Conservation (phyloP, 1,284 basidiomycete genomes). For the Fomitopsis betulina region DNA sequence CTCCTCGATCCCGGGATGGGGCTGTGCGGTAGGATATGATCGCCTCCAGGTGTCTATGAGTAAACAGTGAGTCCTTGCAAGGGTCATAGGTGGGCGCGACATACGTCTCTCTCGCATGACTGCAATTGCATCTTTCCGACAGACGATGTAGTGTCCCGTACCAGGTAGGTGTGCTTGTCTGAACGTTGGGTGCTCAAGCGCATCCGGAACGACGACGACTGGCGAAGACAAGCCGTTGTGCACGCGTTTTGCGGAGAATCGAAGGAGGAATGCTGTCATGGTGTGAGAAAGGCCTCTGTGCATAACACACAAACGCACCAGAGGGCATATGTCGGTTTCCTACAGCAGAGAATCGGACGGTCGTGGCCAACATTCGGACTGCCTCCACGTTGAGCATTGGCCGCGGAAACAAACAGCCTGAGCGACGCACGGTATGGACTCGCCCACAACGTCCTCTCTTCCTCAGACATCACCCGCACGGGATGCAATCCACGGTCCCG, state of each 20-base stretch:
- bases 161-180: slow-evolving; percentile 37
- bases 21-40: slow-evolving; percentile 24
- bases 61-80: background rate
- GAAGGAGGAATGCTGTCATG: slow-evolving; percentile 58
- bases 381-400: background rate
- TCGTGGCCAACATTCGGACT: slow-evolving; percentile 72
- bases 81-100: slow-evolving; percentile 6
- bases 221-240: slow-evolving; percentile 19
- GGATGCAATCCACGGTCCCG: slow-evolving; percentile 24
- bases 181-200: slow-evolving; percentile 62
- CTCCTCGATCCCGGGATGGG: slow-evolving; percentile 30
- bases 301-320: slow-evolving; percentile 34
- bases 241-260: slow-evolving; percentile 46
- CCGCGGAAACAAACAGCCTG: background rate
- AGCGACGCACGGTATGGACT: slow-evolving; percentile 65
- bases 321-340: slow-evolving; percentile 50
- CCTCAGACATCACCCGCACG: slow-evolving; percentile 51
- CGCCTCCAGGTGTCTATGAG: slow-evolving; percentile 5
- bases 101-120: slow-evolving; percentile 31
- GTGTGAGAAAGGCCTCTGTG: background rate
- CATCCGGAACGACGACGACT: slow-evolving; percentile 52
- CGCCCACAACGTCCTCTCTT: slow-evolving; percentile 64
- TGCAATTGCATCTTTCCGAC: slow-evolving; percentile 46
- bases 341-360: slow-evolving; percentile 50
- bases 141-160: slow-evolving; percentile 47